Evolutionary conservation across 306 rosid species (phyloP).

Genomic region (Castanea sativa): DNA sequence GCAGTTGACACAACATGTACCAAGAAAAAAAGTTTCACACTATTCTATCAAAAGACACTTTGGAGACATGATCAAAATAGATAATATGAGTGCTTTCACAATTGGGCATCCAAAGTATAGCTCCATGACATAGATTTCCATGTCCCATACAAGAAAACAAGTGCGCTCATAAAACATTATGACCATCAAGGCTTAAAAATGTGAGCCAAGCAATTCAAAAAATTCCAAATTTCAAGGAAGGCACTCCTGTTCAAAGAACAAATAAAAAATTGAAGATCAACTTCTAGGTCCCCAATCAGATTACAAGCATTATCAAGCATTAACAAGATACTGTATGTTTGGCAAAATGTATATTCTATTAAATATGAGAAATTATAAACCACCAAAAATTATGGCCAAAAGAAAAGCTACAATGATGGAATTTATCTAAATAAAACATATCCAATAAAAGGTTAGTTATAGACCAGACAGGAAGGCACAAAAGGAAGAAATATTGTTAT

Average conservation of each 20-base stretch:
- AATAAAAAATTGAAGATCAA: slow-evolving; percentile 1
- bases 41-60: not conserved
- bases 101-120: not conserved
- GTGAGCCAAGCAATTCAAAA: not conserved
- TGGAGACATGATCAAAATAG: not conserved
- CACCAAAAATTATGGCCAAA: not conserved
- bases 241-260: not conserved
- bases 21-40: not conserved
- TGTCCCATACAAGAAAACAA: not conserved
- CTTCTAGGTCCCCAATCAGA: not conserved
- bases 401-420: not conserved
- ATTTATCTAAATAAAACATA: too few species aligned
- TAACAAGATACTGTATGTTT: not conserved
- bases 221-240: not conserved
- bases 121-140: not conserved
- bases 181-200: not conserved
- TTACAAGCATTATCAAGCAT: not conserved
- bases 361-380: not conserved
- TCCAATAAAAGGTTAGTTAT: not conserved
- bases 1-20: not conserved
- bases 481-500: too few species aligned
- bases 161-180: not conserved
- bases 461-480: not conserved
- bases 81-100: not conserved
- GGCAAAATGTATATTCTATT: not conserved